phyloP scores from a whole-genome alignment of 768 basidiomycete genomes.

The Boletales sp. region DNA sequence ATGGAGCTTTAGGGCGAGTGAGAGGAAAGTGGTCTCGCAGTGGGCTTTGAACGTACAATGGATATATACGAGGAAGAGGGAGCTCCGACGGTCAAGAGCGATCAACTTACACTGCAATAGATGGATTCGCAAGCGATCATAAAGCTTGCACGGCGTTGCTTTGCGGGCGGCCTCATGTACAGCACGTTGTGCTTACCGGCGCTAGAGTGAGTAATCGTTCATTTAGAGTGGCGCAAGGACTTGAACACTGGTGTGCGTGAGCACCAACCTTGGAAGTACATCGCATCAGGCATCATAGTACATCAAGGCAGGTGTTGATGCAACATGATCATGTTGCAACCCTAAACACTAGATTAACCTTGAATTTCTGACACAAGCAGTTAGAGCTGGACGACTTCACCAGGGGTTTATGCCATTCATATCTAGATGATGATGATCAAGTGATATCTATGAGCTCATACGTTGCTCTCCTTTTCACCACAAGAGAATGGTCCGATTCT shows the following conservation, averaged over 20 bases:
- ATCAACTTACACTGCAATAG: conserved; percentile 17
- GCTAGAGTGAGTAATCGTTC: conserved; percentile 28
- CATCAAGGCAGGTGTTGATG: no score
- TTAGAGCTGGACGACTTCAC: no score
- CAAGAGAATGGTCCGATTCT: no score
- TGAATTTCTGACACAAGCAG: no score
- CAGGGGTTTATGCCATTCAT: no score
- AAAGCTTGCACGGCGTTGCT: conserved; percentile 18
- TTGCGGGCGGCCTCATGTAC: conserved; percentile 28
- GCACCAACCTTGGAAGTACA: no score
- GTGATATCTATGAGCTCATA: no score
- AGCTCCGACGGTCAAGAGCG: conserved; percentile 22
- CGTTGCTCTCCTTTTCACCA: no score
- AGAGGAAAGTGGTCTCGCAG: conserved; percentile 6
- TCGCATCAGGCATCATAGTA: background rate
- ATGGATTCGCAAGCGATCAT: conserved; percentile 24
- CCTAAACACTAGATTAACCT: no score
- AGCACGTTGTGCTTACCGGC: conserved; percentile 32
- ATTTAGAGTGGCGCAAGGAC: conserved; percentile 17
- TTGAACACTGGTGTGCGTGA: background rate
- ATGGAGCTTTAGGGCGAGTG: conserved; percentile 5
- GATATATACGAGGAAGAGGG: conserved; percentile 26
- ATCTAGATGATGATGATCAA: no score
- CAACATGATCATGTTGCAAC: no score
- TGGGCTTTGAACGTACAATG: conserved; percentile 12